These are phyloP conservation scores for Selaginella moellendorffii DNA, from an alignment of 75 land plant species.

Conservation along the genomic window DNA sequence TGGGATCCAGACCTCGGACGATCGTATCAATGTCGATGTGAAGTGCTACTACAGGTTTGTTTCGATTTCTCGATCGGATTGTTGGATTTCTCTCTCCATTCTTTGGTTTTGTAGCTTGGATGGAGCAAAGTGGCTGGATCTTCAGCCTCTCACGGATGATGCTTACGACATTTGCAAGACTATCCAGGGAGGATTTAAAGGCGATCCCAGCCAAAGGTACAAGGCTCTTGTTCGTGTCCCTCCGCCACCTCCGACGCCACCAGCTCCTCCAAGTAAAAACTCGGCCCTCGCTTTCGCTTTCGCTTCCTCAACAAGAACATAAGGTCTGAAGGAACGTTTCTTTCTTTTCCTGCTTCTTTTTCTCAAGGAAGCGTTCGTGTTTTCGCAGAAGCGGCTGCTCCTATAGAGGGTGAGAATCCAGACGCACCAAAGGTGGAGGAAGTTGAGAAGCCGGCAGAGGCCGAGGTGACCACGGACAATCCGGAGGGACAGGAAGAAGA, in stretches of 20 bases:
- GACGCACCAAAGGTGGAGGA: not conserved
- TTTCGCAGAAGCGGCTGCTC: constrained; percentile 8
- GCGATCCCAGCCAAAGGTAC: constrained; percentile 23
- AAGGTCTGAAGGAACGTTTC: too few species aligned
- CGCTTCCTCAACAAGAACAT: too few species aligned
- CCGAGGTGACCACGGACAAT: constrained; percentile 3
- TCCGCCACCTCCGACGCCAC: constrained; percentile 11
- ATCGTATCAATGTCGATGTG: constrained; percentile 11
- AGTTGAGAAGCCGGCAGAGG: not conserved
- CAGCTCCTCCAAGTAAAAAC: constrained; percentile 4
- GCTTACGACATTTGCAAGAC: constrained; percentile 17
- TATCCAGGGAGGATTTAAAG: constrained; percentile 25
- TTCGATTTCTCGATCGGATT: constrained; percentile 4
- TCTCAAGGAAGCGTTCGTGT: not conserved
- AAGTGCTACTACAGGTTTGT: constrained; percentile 27
- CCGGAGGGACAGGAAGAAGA: constrained; percentile 12
- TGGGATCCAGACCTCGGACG: constrained; percentile 12
- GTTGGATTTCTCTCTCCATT: not conserved
- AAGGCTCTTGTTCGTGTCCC: constrained; percentile 16
- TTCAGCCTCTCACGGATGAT: constrained; percentile 24
- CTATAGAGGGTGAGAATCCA: constrained; percentile 3
- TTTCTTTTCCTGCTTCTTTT: not conserved
- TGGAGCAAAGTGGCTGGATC: constrained; percentile 31
- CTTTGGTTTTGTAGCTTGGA: constrained; percentile 16
- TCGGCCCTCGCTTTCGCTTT: not conserved